phyloP scores from a whole-genome alignment of 129 eudicot genomes.

The Artemisia argyi region DNA sequence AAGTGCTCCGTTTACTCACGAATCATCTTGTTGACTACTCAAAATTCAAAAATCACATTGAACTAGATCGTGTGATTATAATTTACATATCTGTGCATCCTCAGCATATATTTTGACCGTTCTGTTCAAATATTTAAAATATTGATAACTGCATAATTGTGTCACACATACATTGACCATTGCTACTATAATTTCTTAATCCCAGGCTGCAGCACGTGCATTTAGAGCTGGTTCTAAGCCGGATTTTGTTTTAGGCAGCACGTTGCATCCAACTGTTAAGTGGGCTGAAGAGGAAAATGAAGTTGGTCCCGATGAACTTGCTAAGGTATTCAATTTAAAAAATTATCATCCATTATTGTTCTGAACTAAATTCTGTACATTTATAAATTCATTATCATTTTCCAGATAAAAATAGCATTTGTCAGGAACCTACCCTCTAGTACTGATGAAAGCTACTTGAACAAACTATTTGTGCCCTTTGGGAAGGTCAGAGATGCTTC shows the following conservation, averaged over 20 bases:
- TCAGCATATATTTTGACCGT: not conserved
- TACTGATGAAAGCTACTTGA: constrained; percentile 72
- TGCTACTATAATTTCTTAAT: constrained; percentile 43
- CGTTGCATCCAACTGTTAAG: constrained; percentile 71
- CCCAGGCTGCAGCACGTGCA: constrained; percentile 93
- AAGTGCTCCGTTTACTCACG: constrained; percentile 33
- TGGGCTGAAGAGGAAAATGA: constrained; percentile 85
- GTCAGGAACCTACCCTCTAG: constrained; percentile 61
- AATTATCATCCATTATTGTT: not conserved
- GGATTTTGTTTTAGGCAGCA: constrained; percentile 66
- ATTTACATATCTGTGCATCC: too few relatives aligned
- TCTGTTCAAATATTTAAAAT: constrained; percentile 7
- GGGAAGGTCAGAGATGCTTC: constrained; percentile 53
- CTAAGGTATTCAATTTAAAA: constrained; percentile 50
- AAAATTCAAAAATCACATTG: constrained; percentile 3
- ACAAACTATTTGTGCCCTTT: constrained; percentile 52
- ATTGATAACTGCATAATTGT: not conserved
- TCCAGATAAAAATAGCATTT: constrained; percentile 80
- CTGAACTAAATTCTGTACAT: constrained; percentile 4
- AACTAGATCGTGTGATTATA: not conserved
- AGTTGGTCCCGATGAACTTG: constrained; percentile 60
- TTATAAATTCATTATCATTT: not conserved
- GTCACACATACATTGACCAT: constrained; percentile 23
- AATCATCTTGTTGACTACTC: constrained; percentile 13
- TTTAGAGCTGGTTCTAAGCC: constrained; percentile 57